Evolutionary conservation across 371 early-diverging fungal species (phyloP).

Genomic region (Chytridium lagenaria): DNA sequence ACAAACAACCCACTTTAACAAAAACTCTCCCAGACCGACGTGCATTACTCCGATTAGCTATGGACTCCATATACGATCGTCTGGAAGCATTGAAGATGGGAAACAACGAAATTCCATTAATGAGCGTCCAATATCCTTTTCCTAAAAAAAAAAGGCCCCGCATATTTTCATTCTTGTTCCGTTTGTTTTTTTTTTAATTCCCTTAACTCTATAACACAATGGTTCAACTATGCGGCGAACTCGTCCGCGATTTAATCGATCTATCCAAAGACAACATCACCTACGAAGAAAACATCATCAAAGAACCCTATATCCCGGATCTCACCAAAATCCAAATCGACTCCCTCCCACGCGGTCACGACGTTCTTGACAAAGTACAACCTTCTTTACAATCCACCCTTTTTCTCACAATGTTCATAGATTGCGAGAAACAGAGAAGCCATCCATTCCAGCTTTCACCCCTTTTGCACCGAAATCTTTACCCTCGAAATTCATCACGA

Average conservation of each 20-base stretch:
- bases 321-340: background rate
- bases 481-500: background rate
- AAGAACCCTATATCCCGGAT: background rate
- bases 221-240: constrained; percentile 10
- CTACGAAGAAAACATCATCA: background rate
- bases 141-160: too few relatives aligned
- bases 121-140: background rate
- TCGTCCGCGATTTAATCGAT: background rate
- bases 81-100: too few relatives aligned
- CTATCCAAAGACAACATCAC: background rate
- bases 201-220: background rate
- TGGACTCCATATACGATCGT: too few relatives aligned
- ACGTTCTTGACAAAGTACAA: background rate
- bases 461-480: background rate
- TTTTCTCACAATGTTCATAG: background rate
- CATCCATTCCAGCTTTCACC: background rate
- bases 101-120: too few relatives aligned
- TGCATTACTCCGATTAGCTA: too few relatives aligned
- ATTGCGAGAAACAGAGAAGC: background rate
- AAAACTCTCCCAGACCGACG: too few relatives aligned
- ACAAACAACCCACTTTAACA: too few relatives aligned
- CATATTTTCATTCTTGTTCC: background rate
- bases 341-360: background rate
- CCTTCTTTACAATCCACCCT: background rate
- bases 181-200: background rate